phyloP scores from a whole-genome alignment of 2,329 filamentous ascomycete genomes.

The Trichoderma sp. region DNA sequence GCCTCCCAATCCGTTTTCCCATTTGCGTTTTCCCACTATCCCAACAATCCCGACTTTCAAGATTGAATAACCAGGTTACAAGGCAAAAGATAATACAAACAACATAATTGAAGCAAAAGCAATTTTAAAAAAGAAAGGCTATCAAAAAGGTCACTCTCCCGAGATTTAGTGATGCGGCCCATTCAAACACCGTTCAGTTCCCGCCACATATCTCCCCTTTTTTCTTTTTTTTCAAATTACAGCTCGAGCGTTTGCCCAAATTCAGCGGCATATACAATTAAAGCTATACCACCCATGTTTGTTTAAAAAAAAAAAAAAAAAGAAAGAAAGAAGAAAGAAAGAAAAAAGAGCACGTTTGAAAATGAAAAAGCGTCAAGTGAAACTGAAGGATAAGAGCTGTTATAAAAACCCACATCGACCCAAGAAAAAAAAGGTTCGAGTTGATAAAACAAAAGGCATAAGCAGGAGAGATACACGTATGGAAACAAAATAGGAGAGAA shows the following conservation, averaged over 20 bases:
- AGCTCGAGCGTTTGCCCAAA: neutral
- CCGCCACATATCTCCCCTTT: neutral
- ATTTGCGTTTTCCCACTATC: neutral
- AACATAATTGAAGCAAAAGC: neutral
- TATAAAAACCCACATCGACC: conserved; percentile 11
- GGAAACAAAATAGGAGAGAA: neutral
- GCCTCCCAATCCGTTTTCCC: neutral
- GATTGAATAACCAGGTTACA: neutral
- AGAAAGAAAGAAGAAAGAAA: too few relatives aligned
- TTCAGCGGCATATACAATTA: neutral
- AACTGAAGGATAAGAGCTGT: neutral
- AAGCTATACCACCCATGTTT: neutral
- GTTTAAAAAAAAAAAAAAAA: neutral
- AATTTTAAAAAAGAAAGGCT: neutral
- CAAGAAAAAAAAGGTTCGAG: neutral
- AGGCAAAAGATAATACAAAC: neutral
- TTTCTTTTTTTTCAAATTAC: neutral
- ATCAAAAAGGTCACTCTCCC: neutral
- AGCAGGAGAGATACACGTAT: neutral
- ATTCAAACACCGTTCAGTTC: neutral
- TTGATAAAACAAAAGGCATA: neutral
- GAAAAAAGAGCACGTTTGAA: neutral
- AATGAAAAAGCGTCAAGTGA: neutral
- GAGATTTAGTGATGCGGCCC: neutral
- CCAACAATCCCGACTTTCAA: neutral